Evolutionary conservation across 2,329 filamentous ascomycete genomes (phyloP).

Genomic region (Claviceps africana): DNA sequence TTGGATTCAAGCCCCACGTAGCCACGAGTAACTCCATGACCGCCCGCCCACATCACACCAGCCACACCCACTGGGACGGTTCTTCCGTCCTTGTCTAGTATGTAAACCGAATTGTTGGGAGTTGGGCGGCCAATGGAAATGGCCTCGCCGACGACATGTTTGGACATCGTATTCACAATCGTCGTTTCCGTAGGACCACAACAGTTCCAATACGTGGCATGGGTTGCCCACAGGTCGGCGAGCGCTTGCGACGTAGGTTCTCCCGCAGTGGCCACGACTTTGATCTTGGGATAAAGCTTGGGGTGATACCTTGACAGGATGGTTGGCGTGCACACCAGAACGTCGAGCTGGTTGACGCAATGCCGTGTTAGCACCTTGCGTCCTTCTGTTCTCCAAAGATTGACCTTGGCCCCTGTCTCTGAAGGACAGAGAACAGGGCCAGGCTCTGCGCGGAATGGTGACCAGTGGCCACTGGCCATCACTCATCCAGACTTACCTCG

Average conservation of each 20-base stretch:
- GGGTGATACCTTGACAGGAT: constrained; percentile 37
- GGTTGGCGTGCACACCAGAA: constrained; percentile 40
- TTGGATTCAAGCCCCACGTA: constrained; percentile 39
- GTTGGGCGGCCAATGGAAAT: constrained; percentile 41
- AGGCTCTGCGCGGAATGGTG: background rate
- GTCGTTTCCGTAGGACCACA: constrained; percentile 48
- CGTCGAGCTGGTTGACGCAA: constrained; percentile 23
- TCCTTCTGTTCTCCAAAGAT: too few species aligned
- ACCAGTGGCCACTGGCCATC: too few species aligned
- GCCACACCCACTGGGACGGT: constrained; percentile 32
- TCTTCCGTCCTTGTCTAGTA: constrained; percentile 31
- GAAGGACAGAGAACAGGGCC: background rate
- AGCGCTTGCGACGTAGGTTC: constrained; percentile 35
- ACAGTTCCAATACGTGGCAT: constrained; percentile 38
- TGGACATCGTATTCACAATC: constrained; percentile 43
- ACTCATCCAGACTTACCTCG: constrained; percentile 22
- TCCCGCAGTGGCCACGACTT: constrained; percentile 38
- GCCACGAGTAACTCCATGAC: constrained; percentile 38
- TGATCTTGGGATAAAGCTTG: constrained; percentile 34
- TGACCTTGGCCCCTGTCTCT: too few species aligned
- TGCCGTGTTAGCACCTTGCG: background rate
- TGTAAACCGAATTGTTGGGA: constrained; percentile 42
- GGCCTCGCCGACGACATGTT: constrained; percentile 29
- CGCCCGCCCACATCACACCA: constrained; percentile 44
- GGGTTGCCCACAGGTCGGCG: constrained; percentile 41